Percentiles rank a stretch among this genome's conserved stretches.
phyloP scores from a whole-genome alignment of 2,329 filamentous ascomycete species.

The Paracamarosporium sp. region DNA sequence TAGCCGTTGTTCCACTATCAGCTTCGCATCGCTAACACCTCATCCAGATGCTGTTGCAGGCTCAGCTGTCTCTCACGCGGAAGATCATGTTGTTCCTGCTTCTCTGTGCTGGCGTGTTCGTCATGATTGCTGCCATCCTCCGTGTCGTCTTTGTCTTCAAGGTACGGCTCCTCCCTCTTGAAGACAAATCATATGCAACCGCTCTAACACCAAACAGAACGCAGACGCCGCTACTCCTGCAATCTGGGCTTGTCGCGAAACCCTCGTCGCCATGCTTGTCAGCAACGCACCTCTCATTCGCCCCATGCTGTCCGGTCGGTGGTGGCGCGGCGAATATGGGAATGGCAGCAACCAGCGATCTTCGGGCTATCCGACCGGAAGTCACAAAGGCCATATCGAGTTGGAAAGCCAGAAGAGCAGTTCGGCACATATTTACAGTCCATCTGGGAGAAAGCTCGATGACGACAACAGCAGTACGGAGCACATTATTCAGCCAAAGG shows the following conservation, averaged over 20 bases:
- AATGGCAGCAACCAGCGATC: neutral
- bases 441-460: neutral
- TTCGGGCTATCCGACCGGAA: neutral
- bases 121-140: slow-evolving; percentile 39
- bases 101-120: slow-evolving; percentile 43
- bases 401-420: slow-evolving; percentile 1
- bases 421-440: neutral
- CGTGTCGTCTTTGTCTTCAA: slow-evolving; percentile 37
- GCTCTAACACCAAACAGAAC: slow-evolving; percentile 13
- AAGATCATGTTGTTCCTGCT: slow-evolving; percentile 41
- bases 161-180: slow-evolving; percentile 22
- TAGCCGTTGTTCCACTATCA: slow-evolving; percentile 14
- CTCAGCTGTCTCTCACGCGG: slow-evolving; percentile 31
- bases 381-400: neutral
- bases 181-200: neutral
- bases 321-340: slow-evolving; percentile 10
- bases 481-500: neutral
- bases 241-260: slow-evolving; percentile 50
- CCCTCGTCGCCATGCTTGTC: slow-evolving; percentile 48
- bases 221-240: slow-evolving; percentile 24
- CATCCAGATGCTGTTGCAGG: neutral
- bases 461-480: neutral
- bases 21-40: too few species aligned
- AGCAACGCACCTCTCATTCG: slow-evolving; percentile 47
- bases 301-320: slow-evolving; percentile 26